These are phyloP conservation scores for Nannizzia gypsea DNA, from an alignment of 2,329 filamentous ascomycete genomes.

Conservation along the genomic window DNA sequence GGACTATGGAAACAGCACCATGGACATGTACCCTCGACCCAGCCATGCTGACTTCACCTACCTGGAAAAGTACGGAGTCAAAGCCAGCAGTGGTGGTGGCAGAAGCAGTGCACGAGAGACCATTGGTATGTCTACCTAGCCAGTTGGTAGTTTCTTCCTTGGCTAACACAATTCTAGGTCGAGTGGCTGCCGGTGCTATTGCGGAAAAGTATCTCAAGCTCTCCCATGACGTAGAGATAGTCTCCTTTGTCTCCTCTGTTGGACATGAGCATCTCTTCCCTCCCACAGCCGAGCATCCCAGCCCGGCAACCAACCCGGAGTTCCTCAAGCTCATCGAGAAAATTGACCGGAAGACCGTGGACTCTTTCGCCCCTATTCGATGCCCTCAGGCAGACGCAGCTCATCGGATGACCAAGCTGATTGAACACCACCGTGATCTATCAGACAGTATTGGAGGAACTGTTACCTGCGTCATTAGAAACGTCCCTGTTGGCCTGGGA, in stretches of 20 bases:
- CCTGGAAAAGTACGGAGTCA: slow-evolving; percentile 90
- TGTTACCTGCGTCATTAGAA: slow-evolving; percentile 85
- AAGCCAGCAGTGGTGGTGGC: slow-evolving; percentile 80
- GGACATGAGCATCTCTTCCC: slow-evolving; percentile 69
- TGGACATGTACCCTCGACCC: slow-evolving; percentile 82
- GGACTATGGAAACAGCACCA: slow-evolving; percentile 82
- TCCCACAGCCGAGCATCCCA: slow-evolving; percentile 55
- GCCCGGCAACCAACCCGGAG: slow-evolving; percentile 59
- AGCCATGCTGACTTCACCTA: slow-evolving; percentile 96
- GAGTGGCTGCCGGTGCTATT: slow-evolving; percentile 83
- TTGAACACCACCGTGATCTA: slow-evolving; percentile 64
- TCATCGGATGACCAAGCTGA: slow-evolving; percentile 63
- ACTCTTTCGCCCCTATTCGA: slow-evolving; percentile 72
- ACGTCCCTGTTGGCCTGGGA: slow-evolving; percentile 72
- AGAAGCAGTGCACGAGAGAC: slow-evolving; percentile 89
- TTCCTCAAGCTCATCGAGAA: slow-evolving; percentile 64
- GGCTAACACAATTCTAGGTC: slow-evolving; percentile 35
- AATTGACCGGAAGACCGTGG: slow-evolving; percentile 60
- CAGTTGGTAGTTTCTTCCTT: not conserved
- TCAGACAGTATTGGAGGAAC: slow-evolving; percentile 89
- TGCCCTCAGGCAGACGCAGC: slow-evolving; percentile 60
- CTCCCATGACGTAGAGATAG: slow-evolving; percentile 77
- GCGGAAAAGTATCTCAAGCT: slow-evolving; percentile 82
- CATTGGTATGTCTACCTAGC: slow-evolving; percentile 47
- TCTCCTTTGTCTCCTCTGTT: slow-evolving; percentile 78